Evolutionary conservation across 1,284 basidiomycete species (phyloP), one percentile per base, ranked within the genome.

Genomic region (Megacollybia platyphylla): DNA sequence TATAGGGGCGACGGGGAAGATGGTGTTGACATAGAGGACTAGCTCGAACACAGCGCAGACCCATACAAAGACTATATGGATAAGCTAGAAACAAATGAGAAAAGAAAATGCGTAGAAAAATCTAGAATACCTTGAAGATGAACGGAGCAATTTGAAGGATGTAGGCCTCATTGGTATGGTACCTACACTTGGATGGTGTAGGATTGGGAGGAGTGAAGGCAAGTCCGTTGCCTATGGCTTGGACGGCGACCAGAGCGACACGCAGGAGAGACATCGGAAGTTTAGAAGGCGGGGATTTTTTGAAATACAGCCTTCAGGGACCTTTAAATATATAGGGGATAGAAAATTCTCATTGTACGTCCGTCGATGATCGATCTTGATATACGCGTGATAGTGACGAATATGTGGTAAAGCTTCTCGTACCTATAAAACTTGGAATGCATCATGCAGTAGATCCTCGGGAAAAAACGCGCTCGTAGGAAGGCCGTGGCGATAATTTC

Each of bases 121-220:
- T 17, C 7, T 40, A 18, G 49, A 51, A 28, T 48, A 71, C 76
- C 57, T 70, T 71, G 59, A 79, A 76, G 7, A 79, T 59, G 5
- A 69, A 48, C 2, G 76, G 73, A 0, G 74, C 77, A 24, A 79
- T 71, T 45, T 71, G 71, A 30, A 79, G 62, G 42, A 73, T 60
- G 50, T 64, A 69, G 34, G 65, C 58, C 51, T 73, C 69, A 11
- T 73, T 62, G 0, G 67, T 73, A 52, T 78, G 71, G 49, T 76
- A 79, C 3, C 75, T 61, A 7, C 60, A 62, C 43, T 72, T 75
- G 31, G 54, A 46, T 0, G 65, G 67, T 0, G 74, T 74, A 7
- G 70, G 71, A 52, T 79, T 76, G 0, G 77, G 77, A 1, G 77
- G 73, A 0, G 71, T 73, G 51, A 65, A 75, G 0, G 74, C 77